Conservation (phyloP, 768 basidiomycete species). For the Rubroboletus pulcherrimus region DNA sequence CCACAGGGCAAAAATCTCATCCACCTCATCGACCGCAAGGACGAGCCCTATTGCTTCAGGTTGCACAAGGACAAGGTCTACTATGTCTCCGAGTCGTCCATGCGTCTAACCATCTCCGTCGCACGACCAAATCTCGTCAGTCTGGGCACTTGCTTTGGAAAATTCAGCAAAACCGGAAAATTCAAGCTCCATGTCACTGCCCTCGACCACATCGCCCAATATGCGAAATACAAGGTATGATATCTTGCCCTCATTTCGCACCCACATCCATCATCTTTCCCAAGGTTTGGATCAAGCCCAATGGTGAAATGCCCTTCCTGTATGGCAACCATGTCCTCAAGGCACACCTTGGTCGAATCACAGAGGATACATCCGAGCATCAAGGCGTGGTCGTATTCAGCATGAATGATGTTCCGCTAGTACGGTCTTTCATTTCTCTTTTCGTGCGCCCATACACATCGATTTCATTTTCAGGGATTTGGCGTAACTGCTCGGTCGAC, state of each 20-base stretch:
- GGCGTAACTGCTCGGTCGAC: constrained; percentile 97
- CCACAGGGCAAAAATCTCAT: constrained; percentile 91
- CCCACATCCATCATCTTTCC: background rate
- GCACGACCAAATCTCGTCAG: constrained; percentile 90
- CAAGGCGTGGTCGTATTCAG: constrained; percentile 96
- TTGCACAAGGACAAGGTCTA: constrained; percentile 92
- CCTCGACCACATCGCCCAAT: constrained; percentile 90
- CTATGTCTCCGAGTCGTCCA: constrained; percentile 93
- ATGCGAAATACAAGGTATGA: constrained; percentile 94
- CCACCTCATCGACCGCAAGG: constrained; percentile 89
- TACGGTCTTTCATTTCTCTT: constrained; percentile 32
- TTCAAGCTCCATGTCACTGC: constrained; percentile 96
- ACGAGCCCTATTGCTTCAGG: constrained; percentile 94
- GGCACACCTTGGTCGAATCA: constrained; percentile 97
- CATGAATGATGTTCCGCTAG: constrained; percentile 93
- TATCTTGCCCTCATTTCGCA: background rate
- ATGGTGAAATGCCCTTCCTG: constrained; percentile 98
- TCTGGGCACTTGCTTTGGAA: constrained; percentile 95
- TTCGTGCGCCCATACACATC: constrained; percentile 2
- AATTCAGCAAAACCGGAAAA: constrained; percentile 95
- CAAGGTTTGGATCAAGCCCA: constrained; percentile 98
- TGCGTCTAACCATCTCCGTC: constrained; percentile 89
- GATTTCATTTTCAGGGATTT: constrained; percentile 64
- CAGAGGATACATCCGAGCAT: constrained; percentile 98
- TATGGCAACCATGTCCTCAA: constrained; percentile 99